Conservation (phyloP, 23 red algal genomes). For the Agarophyton chilense region DNA sequence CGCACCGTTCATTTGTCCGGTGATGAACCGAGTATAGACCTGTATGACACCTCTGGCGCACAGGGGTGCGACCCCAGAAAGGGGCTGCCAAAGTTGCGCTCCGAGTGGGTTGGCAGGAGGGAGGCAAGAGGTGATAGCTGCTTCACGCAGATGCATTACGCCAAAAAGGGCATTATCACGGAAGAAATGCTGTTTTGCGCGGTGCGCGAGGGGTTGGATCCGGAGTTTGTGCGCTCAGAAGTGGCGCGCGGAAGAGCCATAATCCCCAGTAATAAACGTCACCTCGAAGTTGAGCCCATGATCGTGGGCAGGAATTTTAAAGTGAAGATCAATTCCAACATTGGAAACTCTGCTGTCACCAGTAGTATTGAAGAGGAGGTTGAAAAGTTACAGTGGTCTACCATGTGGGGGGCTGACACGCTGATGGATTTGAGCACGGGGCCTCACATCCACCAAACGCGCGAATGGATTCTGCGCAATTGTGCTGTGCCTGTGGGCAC, state of each 20-base stretch:
- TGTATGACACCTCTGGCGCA: slow-evolving; percentile 97
- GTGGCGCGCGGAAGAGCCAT: slow-evolving; percentile 95
- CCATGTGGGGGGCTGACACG: slow-evolving; percentile 99
- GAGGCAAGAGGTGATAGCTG: slow-evolving; percentile 77
- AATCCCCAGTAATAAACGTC: slow-evolving; percentile 90
- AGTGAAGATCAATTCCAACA: slow-evolving; percentile 99
- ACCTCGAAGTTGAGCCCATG: slow-evolving; percentile 98
- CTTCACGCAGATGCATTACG: slow-evolving; percentile 99
- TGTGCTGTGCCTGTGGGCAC: slow-evolving; percentile 95
- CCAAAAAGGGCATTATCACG: slow-evolving; percentile 84
- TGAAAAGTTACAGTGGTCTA: slow-evolving; percentile 98
- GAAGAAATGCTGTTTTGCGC: slow-evolving; percentile 99
- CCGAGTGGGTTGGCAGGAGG: slow-evolving; percentile 82
- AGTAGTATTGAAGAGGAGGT: slow-evolving; percentile 98
- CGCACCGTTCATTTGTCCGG: slow-evolving; percentile 80
- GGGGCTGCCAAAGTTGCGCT: slow-evolving; percentile 91
- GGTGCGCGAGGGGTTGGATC: slow-evolving; percentile 90
- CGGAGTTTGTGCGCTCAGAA: slow-evolving; percentile 94
- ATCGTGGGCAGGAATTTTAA: slow-evolving; percentile 95
- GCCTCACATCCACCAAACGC: slow-evolving; percentile 90
- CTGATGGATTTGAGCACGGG: slow-evolving; percentile 98
- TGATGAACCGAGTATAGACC: slow-evolving; percentile 83
- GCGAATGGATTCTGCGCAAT: slow-evolving; percentile 98
- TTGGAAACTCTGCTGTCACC: slow-evolving; percentile 94
- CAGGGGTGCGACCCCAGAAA: slow-evolving; percentile 81